Percentiles rank a stretch among this genome's conserved stretches.
Conservation (phyloP, 495 filamentous ascomycete species). For the Penicillium dipodomyicola region DNA sequence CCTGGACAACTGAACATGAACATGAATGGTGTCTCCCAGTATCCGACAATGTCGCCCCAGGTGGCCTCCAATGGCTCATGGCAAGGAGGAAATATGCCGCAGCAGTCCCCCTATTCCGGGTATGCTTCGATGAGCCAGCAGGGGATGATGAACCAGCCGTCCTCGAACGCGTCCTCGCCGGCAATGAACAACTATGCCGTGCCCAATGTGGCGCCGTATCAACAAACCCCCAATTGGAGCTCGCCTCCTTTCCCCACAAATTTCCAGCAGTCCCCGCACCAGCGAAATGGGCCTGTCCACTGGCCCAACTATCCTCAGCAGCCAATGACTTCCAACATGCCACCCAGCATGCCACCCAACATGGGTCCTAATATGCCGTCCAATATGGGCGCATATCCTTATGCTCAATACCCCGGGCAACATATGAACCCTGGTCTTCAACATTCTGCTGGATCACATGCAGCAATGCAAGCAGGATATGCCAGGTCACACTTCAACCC, state of each 20-base stretch:
- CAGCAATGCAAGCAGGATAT: slow-evolving; percentile 77
- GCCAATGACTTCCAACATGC: slow-evolving; percentile 24
- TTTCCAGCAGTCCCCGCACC: slow-evolving; percentile 45
- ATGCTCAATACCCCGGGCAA: slow-evolving; percentile 72
- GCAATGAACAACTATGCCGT: slow-evolving; percentile 42
- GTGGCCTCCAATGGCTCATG: slow-evolving; percentile 40
- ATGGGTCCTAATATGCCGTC: slow-evolving; percentile 26
- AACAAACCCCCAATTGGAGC: slow-evolving; percentile 34
- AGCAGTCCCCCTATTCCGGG: slow-evolving; percentile 41
- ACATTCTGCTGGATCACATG: slow-evolving; percentile 56
- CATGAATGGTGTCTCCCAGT: slow-evolving; percentile 36
- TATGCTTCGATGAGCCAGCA: slow-evolving; percentile 43
- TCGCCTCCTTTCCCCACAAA: slow-evolving; percentile 36
- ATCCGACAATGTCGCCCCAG: slow-evolving; percentile 40
- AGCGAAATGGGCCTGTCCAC: slow-evolving; percentile 35
- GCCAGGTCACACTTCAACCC: slow-evolving; percentile 86
- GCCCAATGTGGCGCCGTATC: slow-evolving; percentile 33
- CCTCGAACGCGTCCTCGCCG: slow-evolving; percentile 44
- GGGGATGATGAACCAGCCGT: slow-evolving; percentile 37
- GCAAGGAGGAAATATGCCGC: slow-evolving; percentile 37
- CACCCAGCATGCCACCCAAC: slow-evolving; percentile 41
- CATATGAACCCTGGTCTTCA: slow-evolving; percentile 63
- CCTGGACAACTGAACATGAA: slow-evolving; percentile 36
- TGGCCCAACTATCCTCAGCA: slow-evolving; percentile 38
- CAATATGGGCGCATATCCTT: slow-evolving; percentile 62